phyloP scores from a whole-genome alignment of 177 flowering plant species.

The Vitis hybrid region DNA sequence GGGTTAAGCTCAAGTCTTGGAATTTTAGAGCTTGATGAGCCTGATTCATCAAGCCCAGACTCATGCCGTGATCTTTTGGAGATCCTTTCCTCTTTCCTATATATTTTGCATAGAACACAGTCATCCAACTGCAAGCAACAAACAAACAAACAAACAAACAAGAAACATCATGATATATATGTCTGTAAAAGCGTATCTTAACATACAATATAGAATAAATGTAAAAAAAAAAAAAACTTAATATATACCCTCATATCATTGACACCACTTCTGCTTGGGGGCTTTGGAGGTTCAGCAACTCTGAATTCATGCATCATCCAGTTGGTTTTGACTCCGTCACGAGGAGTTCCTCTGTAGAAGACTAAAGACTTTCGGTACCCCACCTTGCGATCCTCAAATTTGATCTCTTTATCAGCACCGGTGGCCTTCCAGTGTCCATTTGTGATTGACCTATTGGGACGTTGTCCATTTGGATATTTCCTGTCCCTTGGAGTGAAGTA shows the following conservation, averaged over 20 bases:
- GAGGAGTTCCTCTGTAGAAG: conserved; percentile 3
- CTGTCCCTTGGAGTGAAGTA: conserved; percentile 18
- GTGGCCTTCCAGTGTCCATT: conserved; percentile 18
- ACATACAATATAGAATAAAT: too few species aligned
- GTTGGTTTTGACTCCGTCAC: conserved; percentile 2
- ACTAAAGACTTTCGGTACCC: conserved; percentile 6
- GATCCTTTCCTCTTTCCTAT: too few species aligned
- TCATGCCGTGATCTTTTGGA: too few species aligned
- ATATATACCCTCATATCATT: conserved; percentile 4
- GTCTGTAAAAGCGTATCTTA: too few species aligned
- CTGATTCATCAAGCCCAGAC: too few species aligned
- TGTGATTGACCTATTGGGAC: conserved; percentile 7
- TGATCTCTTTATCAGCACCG: conserved; percentile 3
- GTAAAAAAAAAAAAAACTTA: not conserved
- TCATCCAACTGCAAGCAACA: too few species aligned
- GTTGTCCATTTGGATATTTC: conserved; percentile 12
- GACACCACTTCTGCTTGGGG: too few species aligned
- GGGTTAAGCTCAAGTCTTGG: too few species aligned
- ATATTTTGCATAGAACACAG: too few species aligned
- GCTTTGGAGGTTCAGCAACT: not conserved
- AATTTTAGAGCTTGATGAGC: too few species aligned
- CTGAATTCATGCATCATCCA: conserved; percentile 16
- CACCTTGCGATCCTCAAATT: not conserved
- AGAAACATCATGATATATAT: too few species aligned
- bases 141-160: too few species aligned